These are phyloP conservation scores for Bipolaris cookei DNA, from an alignment of 2,329 filamentous ascomycete genomes.

Conservation along the genomic window DNA sequence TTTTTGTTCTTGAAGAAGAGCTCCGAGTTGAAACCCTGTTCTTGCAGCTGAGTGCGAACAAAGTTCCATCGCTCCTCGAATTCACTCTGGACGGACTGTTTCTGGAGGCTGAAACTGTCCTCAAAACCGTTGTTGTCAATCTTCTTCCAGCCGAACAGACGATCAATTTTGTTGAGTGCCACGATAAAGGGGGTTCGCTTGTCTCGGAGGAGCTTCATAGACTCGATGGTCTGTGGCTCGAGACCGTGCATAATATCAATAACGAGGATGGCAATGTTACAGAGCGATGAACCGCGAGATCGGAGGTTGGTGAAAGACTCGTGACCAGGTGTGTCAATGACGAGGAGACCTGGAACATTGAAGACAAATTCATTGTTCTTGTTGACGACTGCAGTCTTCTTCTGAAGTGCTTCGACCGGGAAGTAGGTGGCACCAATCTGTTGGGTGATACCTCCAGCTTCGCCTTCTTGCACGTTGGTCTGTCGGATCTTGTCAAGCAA, in stretches of 20 bases:
- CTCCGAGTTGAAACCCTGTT: conserved; percentile 98
- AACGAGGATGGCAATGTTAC: conserved; percentile 98
- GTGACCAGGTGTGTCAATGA: conserved; percentile 99
- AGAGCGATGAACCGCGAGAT: conserved; percentile 95
- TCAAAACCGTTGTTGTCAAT: conserved; percentile 98
- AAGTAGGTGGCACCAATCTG: conserved; percentile 99
- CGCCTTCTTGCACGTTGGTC: conserved; percentile 97
- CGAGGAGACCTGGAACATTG: conserved; percentile 93
- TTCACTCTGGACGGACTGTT: conserved; percentile 90
- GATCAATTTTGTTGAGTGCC: conserved; percentile 99
- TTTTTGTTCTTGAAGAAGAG: conserved; percentile 98
- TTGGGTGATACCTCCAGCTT: conserved; percentile 99
- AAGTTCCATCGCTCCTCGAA: conserved; percentile 88
- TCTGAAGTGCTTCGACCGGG: conserved; percentile 87
- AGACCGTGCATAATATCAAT: conserved; percentile 99
- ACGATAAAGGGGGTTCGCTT: conserved; percentile 98
- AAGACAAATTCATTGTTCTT: conserved; percentile 88
- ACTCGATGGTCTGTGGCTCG: conserved; percentile 95
- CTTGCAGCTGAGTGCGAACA: conserved; percentile 91
- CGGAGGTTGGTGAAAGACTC: conserved; percentile 99
- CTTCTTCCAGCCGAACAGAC: conserved; percentile 98
- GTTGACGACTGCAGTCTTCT: conserved; percentile 95
- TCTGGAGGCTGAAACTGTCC: conserved; percentile 87
- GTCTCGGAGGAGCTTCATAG: conserved; percentile 91
- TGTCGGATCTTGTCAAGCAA: conserved; percentile 97